These are phyloP conservation scores for Coelastrella sp. DNA, from an alignment of 139 green algal species.

Conservation along the genomic window DNA sequence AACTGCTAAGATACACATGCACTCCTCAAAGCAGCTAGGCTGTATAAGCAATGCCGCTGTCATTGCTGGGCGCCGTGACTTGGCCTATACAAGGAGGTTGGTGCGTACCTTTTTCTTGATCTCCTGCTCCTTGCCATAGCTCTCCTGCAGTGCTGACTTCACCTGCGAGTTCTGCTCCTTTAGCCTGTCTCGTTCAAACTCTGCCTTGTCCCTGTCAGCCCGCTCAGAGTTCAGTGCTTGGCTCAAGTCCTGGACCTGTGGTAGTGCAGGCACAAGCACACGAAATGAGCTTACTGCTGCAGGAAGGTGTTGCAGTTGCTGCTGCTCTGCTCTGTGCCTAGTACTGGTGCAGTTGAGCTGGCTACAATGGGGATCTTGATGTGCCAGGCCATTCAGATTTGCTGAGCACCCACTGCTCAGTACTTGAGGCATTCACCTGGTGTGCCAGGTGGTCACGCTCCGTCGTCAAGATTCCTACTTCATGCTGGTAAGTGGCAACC, in stretches of 20 bases:
- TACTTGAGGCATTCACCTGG: constrained; percentile 9
- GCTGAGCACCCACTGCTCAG: not conserved
- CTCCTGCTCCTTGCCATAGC: constrained; percentile 45
- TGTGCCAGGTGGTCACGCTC: constrained; percentile 31
- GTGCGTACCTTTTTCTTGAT: constrained; percentile 27
- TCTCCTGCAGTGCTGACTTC: constrained; percentile 44
- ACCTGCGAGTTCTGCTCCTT: constrained; percentile 46
- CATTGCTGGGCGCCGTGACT: not conserved
- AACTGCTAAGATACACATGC: not conserved
- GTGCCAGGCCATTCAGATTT: not conserved
- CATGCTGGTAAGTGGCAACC: constrained; percentile 9
- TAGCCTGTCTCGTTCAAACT: constrained; percentile 36
- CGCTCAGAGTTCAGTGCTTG: not conserved
- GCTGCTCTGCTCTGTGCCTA: not conserved
- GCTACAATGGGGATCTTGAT: not conserved
- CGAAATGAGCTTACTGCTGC: not conserved
- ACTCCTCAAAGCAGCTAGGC: not conserved
- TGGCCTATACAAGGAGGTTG: not conserved
- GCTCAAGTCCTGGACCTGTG: constrained; percentile 30
- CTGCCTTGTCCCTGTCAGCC: not conserved
- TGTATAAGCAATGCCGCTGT: not conserved
- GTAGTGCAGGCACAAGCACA: not conserved
- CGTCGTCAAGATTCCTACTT: constrained; percentile 16
- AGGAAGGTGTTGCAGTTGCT: not conserved
- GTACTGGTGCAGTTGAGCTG: not conserved